Conservation (phyloP, 495 filamentous ascomycete genomes). For the Articulospora tetracladia region DNA sequence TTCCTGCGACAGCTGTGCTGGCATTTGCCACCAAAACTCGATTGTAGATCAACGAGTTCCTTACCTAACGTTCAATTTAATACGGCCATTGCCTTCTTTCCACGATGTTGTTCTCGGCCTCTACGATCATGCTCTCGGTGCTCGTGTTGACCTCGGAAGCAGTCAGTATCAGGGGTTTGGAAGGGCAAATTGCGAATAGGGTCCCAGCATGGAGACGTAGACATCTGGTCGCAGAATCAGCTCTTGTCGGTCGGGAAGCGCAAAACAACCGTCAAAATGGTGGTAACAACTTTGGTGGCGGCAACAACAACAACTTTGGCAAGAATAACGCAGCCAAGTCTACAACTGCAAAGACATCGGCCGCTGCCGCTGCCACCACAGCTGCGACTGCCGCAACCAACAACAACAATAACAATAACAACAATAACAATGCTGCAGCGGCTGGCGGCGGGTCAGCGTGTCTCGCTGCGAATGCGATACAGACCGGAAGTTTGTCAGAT, state of each 20-base stretch:
- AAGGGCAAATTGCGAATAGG: background rate
- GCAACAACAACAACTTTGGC: background rate
- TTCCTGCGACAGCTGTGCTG: background rate
- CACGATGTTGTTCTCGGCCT: background rate
- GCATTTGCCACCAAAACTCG: slow-evolving; percentile 2
- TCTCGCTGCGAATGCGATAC: slow-evolving; percentile 12
- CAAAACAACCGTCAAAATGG: no score
- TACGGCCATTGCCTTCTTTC: background rate
- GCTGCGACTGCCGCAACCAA: background rate
- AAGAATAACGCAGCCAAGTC: background rate
- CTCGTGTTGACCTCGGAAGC: background rate
- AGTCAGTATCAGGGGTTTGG: background rate
- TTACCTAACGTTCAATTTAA: background rate
- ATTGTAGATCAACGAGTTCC: slow-evolving; percentile 15
- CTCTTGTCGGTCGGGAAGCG: background rate
- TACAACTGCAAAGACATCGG: background rate
- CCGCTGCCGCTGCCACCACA: background rate
- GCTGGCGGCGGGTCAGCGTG: background rate
- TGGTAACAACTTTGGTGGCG: background rate
- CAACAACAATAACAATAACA: background rate
- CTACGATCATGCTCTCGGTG: background rate
- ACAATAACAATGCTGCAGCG: background rate
- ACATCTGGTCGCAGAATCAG: background rate
- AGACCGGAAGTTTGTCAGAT: slow-evolving; percentile 12
- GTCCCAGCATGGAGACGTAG: background rate